phyloP scores from a whole-genome alignment of 1,284 basidiomycete genomes.

The Caloboletus firmus region DNA sequence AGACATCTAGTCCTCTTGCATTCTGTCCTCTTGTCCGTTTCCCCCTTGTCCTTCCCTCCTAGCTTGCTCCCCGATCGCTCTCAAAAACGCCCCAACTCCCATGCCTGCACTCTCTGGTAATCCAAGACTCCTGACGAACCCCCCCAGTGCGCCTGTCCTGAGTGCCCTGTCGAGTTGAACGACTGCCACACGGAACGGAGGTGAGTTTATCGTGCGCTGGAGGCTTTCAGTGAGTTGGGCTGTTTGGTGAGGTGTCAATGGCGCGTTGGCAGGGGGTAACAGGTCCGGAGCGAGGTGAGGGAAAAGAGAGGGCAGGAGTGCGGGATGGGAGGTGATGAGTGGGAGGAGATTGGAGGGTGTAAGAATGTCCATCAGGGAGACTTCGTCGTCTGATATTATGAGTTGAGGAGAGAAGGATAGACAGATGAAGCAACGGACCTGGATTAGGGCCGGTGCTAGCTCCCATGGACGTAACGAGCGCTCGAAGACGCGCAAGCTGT shows the following conservation, averaged over 20 bases:
- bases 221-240: slow-evolving; percentile 56
- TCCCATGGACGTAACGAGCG: slow-evolving; percentile 41
- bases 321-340: slow-evolving; percentile 65
- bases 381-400: slow-evolving; percentile 40
- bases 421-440: slow-evolving; percentile 25
- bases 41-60: slow-evolving; percentile 42
- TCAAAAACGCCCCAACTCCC: slow-evolving; percentile 68
- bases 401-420: neutral
- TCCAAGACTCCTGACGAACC: slow-evolving; percentile 69
- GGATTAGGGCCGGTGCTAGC: slow-evolving; percentile 22
- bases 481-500: slow-evolving; percentile 53
- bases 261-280: slow-evolving; percentile 12
- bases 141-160: slow-evolving; percentile 69
- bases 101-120: slow-evolving; percentile 77
- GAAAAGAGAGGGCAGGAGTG: slow-evolving; percentile 65
- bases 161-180: slow-evolving; percentile 74
- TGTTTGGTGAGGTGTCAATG: slow-evolving; percentile 27
- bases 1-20: slow-evolving; percentile 30
- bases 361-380: slow-evolving; percentile 70
- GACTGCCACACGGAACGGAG: slow-evolving; percentile 62
- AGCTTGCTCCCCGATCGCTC: slow-evolving; percentile 75
- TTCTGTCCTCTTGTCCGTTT: slow-evolving; percentile 29
- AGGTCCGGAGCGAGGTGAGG: slow-evolving; percentile 62
- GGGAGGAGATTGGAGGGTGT: slow-evolving; percentile 69
- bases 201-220: slow-evolving; percentile 52